These are phyloP conservation scores for Ganoderma boninense DNA, from an alignment of 1,284 basidiomycete species.

Conservation along the genomic window DNA sequence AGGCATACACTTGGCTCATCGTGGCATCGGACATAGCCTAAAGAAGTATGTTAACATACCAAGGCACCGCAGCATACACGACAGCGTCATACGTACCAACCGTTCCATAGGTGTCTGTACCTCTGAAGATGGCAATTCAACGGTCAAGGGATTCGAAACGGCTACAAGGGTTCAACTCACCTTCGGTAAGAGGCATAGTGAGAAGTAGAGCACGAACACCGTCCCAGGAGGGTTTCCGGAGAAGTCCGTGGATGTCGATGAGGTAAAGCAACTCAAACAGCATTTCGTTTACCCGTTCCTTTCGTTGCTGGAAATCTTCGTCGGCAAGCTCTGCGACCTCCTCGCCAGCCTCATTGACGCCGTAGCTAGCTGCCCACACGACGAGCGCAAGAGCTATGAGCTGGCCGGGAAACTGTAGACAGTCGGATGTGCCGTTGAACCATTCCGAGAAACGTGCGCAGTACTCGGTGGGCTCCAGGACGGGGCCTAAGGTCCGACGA, in stretches of 20 bases:
- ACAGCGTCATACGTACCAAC: slow-evolving; percentile 44
- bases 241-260: slow-evolving; percentile 79
- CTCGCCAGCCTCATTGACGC: slow-evolving; percentile 79
- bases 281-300: slow-evolving; percentile 60
- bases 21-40: slow-evolving; percentile 68
- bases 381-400: slow-evolving; percentile 77
- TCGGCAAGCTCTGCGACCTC: slow-evolving; percentile 47
- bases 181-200: slow-evolving; percentile 82
- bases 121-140: slow-evolving; percentile 43
- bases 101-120: slow-evolving; percentile 60
- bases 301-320: slow-evolving; percentile 48
- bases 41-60: slow-evolving; percentile 3
- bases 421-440: slow-evolving; percentile 60
- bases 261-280: slow-evolving; percentile 78
- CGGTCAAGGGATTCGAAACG: slow-evolving; percentile 1
- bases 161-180: slow-evolving; percentile 47
- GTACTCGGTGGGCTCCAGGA: slow-evolving; percentile 81
- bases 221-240: slow-evolving; percentile 88
- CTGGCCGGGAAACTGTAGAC: slow-evolving; percentile 65
- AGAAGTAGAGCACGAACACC: slow-evolving; percentile 82
- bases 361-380: slow-evolving; percentile 88
- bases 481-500: slow-evolving; percentile 60
- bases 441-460: slow-evolving; percentile 71
- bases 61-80: neutral
- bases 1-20: slow-evolving; percentile 71